phyloP scores from a whole-genome alignment of 176 grass and related monocot genomes.

The Carex kokanica region DNA sequence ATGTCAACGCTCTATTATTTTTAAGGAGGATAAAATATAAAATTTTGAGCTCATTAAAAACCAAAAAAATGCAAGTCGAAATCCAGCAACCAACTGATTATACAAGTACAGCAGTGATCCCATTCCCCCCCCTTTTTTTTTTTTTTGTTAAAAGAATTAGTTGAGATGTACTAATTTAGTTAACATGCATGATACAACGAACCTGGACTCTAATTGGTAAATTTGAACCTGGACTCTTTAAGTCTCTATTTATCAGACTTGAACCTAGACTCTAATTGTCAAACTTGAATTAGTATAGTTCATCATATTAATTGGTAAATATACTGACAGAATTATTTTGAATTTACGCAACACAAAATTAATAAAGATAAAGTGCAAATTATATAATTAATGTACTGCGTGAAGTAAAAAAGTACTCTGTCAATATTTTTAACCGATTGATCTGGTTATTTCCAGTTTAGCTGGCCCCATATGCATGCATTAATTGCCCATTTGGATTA shows the following conservation, averaged over 20 bases:
- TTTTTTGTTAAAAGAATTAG: not conserved
- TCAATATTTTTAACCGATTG: not conserved
- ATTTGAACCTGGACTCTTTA: not conserved
- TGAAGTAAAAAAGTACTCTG: no score
- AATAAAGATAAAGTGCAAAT: no score
- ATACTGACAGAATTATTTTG: no score
- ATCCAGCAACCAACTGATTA: not conserved
- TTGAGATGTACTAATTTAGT: not conserved
- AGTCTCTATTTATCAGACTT: not conserved
- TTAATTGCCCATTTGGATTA: not conserved
- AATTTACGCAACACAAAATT: no score
- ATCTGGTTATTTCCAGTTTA: not conserved
- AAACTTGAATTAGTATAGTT: no score
- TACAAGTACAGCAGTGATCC: not conserved
- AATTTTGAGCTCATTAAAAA: not conserved
- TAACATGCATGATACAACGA: slow-evolving; percentile 3
- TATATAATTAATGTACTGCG: no score
- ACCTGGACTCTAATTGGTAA: not conserved
- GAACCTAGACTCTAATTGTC: not conserved
- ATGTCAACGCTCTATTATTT: not conserved
- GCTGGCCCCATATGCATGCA: not conserved
- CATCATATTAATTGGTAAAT: no score
- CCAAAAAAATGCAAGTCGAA: not conserved
- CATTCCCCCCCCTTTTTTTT: not conserved
- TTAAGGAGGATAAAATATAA: not conserved